These are phyloP conservation scores for Entomortierella lignicola DNA, from an alignment of 192 early-diverging fungal species.

Conservation along the genomic window DNA sequence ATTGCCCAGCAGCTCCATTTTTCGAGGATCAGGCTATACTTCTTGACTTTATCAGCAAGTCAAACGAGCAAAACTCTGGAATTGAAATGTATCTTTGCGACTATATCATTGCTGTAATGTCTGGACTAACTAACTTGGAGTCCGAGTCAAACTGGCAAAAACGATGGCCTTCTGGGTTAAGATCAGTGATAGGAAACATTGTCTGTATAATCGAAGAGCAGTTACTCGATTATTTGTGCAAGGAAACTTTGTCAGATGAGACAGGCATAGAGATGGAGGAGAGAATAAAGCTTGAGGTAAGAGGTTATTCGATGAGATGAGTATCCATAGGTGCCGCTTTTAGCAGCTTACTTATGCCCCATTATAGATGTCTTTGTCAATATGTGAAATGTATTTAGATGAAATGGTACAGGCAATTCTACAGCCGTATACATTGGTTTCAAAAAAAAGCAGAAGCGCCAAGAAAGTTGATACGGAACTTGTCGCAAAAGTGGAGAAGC, in stretches of 20 bases:
- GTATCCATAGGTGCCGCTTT: too few species aligned
- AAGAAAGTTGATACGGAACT: slow-evolving; percentile 36
- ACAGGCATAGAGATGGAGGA: background rate
- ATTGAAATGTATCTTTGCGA: slow-evolving; percentile 36
- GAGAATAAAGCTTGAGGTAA: slow-evolving; percentile 25
- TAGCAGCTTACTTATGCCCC: background rate
- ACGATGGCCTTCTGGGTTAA: slow-evolving; percentile 27
- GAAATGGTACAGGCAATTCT: slow-evolving; percentile 35
- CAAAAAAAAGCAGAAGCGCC: slow-evolving; percentile 17
- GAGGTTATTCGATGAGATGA: background rate
- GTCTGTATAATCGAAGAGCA: slow-evolving; percentile 23
- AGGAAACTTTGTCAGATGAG: slow-evolving; percentile 7
- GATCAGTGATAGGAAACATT: background rate
- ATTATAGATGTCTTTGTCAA: slow-evolving; percentile 17
- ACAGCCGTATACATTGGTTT: slow-evolving; percentile 9
- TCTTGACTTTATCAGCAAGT: slow-evolving; percentile 15
- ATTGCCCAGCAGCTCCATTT: background rate
- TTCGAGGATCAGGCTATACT: slow-evolving; percentile 18
- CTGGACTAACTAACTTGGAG: background rate
- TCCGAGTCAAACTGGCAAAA: slow-evolving; percentile 25
- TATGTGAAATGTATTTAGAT: slow-evolving; percentile 42
- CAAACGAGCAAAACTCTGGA: slow-evolving; percentile 42
- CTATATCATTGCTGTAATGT: slow-evolving; percentile 17
- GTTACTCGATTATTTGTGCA: slow-evolving; percentile 29
- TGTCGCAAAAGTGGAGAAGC: slow-evolving; percentile 16